phyloP scores from a whole-genome alignment of 2,329 filamentous ascomycete genomes.

The Aspergillus sp. region DNA sequence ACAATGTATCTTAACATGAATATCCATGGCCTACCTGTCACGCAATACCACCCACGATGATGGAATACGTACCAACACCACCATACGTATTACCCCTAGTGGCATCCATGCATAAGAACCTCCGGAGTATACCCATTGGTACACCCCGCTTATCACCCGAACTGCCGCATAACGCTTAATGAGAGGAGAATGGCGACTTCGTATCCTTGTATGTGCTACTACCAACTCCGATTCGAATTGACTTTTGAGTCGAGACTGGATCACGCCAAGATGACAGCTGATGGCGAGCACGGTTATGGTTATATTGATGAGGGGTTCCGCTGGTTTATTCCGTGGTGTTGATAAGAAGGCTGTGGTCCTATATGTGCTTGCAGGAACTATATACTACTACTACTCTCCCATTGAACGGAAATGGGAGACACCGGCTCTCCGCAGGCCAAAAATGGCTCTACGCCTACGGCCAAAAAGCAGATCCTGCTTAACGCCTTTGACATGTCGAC shows the following conservation, averaged over 20 bases:
- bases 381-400: neutral
- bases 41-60: neutral
- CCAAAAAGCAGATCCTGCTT: constrained; percentile 50
- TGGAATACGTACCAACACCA: neutral
- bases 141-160: constrained; percentile 3
- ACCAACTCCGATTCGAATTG: neutral
- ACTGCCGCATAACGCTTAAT: constrained; percentile 7
- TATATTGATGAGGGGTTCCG: neutral
- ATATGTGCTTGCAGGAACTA: neutral
- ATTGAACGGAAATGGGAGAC: constrained; percentile 10
- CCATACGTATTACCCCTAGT: constrained; percentile 2
- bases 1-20: no score
- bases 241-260: neutral
- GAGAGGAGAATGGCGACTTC: constrained; percentile 17
- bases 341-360: neutral
- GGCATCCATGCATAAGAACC: no score
- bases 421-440: neutral
- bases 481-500: constrained; percentile 62
- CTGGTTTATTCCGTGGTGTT: no score
- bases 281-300: neutral
- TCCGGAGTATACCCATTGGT: neutral
- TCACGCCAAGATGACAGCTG: neutral
- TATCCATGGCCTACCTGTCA: neutral
- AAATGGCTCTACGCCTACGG: neutral
- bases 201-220: neutral